phyloP scores from a whole-genome alignment of 345 rosid genomes.

The Xanthoceras sorbifolium region DNA sequence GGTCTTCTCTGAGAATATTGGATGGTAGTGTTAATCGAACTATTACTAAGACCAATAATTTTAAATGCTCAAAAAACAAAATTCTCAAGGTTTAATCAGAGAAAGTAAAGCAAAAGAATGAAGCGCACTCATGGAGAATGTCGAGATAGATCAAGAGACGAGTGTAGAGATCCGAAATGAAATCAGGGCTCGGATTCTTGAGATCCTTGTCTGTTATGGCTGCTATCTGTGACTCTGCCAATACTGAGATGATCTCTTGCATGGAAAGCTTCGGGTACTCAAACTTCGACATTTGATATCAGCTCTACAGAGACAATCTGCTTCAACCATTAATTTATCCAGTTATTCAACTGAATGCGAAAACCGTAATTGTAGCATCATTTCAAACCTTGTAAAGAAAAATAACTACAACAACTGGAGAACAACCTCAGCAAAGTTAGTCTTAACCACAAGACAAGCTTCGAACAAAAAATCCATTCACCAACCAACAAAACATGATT shows the following conservation, averaged over 20 bases:
- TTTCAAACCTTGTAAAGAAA: too few relatives aligned
- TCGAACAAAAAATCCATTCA: too few relatives aligned
- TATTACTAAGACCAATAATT: neutral
- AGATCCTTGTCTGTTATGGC: conserved; percentile 49
- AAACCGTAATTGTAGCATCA: neutral
- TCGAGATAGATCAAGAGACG: conserved; percentile 72
- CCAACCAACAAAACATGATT: too few relatives aligned
- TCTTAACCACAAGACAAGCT: too few relatives aligned
- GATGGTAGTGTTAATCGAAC: neutral
- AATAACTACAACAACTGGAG: too few relatives aligned
- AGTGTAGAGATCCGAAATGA: conserved; percentile 59
- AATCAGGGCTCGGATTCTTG: conserved; percentile 50
- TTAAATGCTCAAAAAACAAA: neutral
- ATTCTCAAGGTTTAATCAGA: neutral
- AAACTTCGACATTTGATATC: conserved; percentile 58
- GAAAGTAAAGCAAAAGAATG: neutral
- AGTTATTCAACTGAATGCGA: neutral
- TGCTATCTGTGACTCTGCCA: conserved; percentile 64
- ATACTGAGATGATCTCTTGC: conserved; percentile 54
- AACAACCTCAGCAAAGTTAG: too few relatives aligned
- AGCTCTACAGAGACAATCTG: neutral
- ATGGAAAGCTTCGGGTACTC: conserved; percentile 67
- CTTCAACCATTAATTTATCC: neutral
- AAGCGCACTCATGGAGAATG: conserved; percentile 55
- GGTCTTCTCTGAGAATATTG: conserved; percentile 59